Evolutionary conservation across 139 green algal species (phyloP), one percentile per base, ranked within the genome.

Genomic region (Picochlorum sp.): DNA sequence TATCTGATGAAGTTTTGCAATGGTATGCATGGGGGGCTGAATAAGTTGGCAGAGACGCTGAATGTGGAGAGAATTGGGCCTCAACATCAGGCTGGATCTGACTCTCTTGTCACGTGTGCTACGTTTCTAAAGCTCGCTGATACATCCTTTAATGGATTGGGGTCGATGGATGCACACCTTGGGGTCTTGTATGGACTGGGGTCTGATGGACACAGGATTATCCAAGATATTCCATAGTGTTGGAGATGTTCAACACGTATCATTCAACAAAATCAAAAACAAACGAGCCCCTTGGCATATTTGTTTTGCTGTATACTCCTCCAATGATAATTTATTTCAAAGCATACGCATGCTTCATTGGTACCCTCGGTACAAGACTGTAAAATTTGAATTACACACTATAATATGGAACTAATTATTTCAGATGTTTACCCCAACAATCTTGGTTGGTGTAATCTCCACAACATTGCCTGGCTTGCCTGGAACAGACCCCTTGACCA

Each of bases 1-100:
- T 97, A 97, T 73, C 66, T 98, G 6, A 97, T 96, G 86, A 90
- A 92, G 68, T 95, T 92, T 63, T 92, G 82, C 32, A 84, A 95
- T 71, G 95, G 90, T 72, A 75, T 99, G 66, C 94, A 98, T 57
- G 94, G 94, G 24, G 94, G 94, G 3, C 75, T 99, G 11, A 97
- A 95, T 68, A 95, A 95, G 79, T 75, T 99, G 10, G 93, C 93
- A 11, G 93, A 99, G 72, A 79, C 82, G 60, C 77, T 99, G 55
- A 84, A 96, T 20, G 90, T 97, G 32, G 81, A 90, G 78, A 85
- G 94, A 26, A 97, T 99, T 38, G 94, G 92, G 13, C 90, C 90
- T 9, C 83, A 96, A 81, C 88, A 95, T 69, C 85, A 95, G 77
- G 89, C 89, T 16, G 89, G 89, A n/a, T 92, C 83, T 41, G 89